Percentiles rank a stretch among this genome's conserved stretches.
Evolutionary conservation across 1,139 yeast species (phyloP).

Genomic region (Pichia inconspicua): DNA sequence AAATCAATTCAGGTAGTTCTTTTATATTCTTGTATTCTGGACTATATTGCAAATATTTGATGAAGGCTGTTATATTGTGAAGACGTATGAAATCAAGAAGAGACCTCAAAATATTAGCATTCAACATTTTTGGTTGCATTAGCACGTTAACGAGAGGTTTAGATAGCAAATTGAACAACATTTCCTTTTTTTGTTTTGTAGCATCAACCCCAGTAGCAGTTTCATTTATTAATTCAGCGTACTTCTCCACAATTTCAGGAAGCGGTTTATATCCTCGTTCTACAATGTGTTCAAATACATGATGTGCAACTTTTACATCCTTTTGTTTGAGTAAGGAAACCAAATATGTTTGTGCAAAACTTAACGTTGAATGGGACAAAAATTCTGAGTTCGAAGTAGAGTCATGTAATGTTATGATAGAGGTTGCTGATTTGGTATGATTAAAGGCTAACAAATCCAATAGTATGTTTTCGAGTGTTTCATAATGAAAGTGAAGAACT

Average conservation of each 20-base stretch:
- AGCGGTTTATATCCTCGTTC: slow-evolving; percentile 12
- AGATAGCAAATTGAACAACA: slow-evolving; percentile 21
- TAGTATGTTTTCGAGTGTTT: slow-evolving; percentile 6
- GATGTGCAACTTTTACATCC: slow-evolving; percentile 18
- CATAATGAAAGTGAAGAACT: slow-evolving; percentile 14
- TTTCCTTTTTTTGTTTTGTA: slow-evolving; percentile 12
- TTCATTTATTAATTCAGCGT: slow-evolving; percentile 14
- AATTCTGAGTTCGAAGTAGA: slow-evolving; percentile 5
- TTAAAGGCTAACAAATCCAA: slow-evolving; percentile 1
- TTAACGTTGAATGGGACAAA: slow-evolving; percentile 2
- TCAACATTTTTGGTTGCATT: slow-evolving; percentile 9
- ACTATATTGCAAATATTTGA: slow-evolving; percentile 17
- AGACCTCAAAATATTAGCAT: slow-evolving; percentile 3
- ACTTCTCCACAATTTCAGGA: slow-evolving; percentile 8
- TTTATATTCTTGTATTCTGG: slow-evolving; percentile 6
- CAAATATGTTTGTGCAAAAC: slow-evolving; percentile 11
- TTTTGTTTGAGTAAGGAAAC: slow-evolving; percentile 9
- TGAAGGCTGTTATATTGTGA: slow-evolving; percentile 16
- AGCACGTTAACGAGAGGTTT: slow-evolving; percentile 12
- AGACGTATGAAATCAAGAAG: slow-evolving; percentile 16
- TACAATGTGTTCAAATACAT: slow-evolving; percentile 12
- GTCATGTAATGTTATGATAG: slow-evolving; percentile 7
- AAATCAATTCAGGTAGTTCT: slow-evolving; percentile 3
- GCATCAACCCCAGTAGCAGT: slow-evolving; percentile 14
- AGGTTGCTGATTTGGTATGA: background rate